phyloP scores from a whole-genome alignment of 2,329 filamentous ascomycete species.

The Aspergillus glaucus region DNA sequence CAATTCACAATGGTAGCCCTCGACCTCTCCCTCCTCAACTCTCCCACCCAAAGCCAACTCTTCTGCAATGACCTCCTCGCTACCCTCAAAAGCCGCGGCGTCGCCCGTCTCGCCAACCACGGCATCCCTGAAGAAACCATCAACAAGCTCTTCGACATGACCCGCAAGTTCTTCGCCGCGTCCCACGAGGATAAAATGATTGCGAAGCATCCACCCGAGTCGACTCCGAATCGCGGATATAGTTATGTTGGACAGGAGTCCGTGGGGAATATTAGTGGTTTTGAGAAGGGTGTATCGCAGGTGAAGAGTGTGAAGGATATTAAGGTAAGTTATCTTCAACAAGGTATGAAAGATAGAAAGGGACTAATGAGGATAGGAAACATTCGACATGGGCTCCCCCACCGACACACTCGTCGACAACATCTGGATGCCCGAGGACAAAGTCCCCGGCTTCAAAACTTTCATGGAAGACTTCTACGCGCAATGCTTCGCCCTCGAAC shows the following conservation, averaged over 20 bases:
- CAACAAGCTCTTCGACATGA: slow-evolving; percentile 10
- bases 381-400: slow-evolving; percentile 44
- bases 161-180: slow-evolving; percentile 16
- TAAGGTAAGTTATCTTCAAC: slow-evolving; percentile 8
- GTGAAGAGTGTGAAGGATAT: slow-evolving; percentile 15
- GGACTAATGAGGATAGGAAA: slow-evolving; percentile 23
- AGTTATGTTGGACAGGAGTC: slow-evolving; percentile 27
- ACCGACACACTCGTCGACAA: slow-evolving; percentile 36
- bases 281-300: slow-evolving; percentile 12
- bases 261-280: slow-evolving; percentile 18
- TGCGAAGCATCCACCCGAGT: slow-evolving; percentile 23
- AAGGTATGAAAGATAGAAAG: no score
- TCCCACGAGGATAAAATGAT: slow-evolving; percentile 21
- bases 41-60: background rate
- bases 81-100: slow-evolving; percentile 11
- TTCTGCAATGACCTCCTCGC: slow-evolving; percentile 5
- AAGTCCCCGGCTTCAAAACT: slow-evolving; percentile 39
- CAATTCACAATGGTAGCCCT: background rate
- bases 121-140: slow-evolving; percentile 10
- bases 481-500: slow-evolving; percentile 36
- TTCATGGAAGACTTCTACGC: slow-evolving; percentile 36
- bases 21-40: background rate
- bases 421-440: slow-evolving; percentile 43
- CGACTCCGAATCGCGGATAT: slow-evolving; percentile 27
- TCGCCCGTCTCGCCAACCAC: slow-evolving; percentile 14